These are phyloP conservation scores for Evernia prunastri DNA, from an alignment of 495 filamentous ascomycete species.

Conservation along the genomic window DNA sequence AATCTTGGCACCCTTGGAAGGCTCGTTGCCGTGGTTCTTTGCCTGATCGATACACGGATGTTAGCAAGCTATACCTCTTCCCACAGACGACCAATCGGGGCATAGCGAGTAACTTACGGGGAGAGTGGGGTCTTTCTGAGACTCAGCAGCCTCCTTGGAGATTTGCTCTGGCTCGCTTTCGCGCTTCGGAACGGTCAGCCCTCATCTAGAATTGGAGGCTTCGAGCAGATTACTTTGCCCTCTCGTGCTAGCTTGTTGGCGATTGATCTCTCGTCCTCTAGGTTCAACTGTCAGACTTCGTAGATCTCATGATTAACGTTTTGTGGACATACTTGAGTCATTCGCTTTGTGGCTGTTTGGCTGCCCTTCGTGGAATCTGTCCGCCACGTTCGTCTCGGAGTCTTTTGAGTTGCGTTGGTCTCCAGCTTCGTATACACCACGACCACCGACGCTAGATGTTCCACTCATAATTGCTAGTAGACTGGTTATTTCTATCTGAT, in stretches of 20 bases:
- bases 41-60: slow-evolving; percentile 41
- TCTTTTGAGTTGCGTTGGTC: slow-evolving; percentile 64
- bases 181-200: slow-evolving; percentile 29
- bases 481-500: not conserved
- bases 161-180: slow-evolving; percentile 34
- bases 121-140: slow-evolving; percentile 58
- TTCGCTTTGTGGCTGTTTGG: slow-evolving; percentile 57
- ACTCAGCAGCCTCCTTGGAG: slow-evolving; percentile 49
- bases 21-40: slow-evolving; percentile 62
- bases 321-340: slow-evolving; percentile 56
- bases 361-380: slow-evolving; percentile 62
- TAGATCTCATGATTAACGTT: not conserved
- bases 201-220: not conserved
- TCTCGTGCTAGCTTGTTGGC: slow-evolving; percentile 68
- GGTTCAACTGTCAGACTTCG: not conserved
- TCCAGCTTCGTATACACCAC: slow-evolving; percentile 53
- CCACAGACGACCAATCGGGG: not conserved
- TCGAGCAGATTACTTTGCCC: slow-evolving; percentile 35
- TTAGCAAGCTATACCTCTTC: slow-evolving; percentile 2
- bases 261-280: slow-evolving; percentile 75
- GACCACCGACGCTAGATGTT: slow-evolving; percentile 48
- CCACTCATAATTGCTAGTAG: slow-evolving; percentile 27
- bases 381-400: slow-evolving; percentile 46
- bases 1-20: slow-evolving; percentile 63
- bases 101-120: slow-evolving; percentile 46